Evolutionary conservation across 306 rosid species (phyloP).

Genomic region (Sechiopsis laciniata): DNA sequence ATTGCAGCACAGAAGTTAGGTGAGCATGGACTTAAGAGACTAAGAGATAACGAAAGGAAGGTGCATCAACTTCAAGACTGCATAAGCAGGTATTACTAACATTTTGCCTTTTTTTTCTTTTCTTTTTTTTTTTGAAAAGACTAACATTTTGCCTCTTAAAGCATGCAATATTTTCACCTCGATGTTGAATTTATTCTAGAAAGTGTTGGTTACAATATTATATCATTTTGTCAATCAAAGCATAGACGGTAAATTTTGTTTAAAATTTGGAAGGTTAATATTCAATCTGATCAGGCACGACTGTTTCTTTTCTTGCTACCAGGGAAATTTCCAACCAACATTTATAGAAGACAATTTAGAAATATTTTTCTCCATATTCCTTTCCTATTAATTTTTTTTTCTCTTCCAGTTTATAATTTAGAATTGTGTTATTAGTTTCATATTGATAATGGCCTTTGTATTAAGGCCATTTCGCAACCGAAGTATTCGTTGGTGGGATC

Average conservation of each 20-base stretch:
- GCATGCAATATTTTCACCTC: slow-evolving; percentile 22
- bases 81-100: slow-evolving; percentile 67
- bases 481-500: too few relatives aligned
- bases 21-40: slow-evolving; percentile 51
- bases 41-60: slow-evolving; percentile 65
- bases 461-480: too few relatives aligned
- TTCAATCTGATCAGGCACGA: neutral
- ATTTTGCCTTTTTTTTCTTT: slow-evolving; percentile 22
- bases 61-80: slow-evolving; percentile 80
- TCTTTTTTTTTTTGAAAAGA: too few relatives aligned
- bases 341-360: neutral
- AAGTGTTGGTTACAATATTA: slow-evolving; percentile 19
- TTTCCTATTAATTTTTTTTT: neutral
- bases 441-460: neutral
- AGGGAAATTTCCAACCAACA: neutral
- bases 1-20: slow-evolving; percentile 48
- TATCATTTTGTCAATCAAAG: slow-evolving; percentile 6
- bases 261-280: neutral
- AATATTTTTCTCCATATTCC: neutral
- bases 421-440: slow-evolving; percentile 5
- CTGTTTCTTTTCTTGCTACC: neutral
- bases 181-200: slow-evolving; percentile 19
- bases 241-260: neutral
- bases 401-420: neutral
- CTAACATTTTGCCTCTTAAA: slow-evolving; percentile 21